phyloP scores from a whole-genome alignment of 2,329 filamentous ascomycete genomes.

The Aureobasidium pullulans region DNA sequence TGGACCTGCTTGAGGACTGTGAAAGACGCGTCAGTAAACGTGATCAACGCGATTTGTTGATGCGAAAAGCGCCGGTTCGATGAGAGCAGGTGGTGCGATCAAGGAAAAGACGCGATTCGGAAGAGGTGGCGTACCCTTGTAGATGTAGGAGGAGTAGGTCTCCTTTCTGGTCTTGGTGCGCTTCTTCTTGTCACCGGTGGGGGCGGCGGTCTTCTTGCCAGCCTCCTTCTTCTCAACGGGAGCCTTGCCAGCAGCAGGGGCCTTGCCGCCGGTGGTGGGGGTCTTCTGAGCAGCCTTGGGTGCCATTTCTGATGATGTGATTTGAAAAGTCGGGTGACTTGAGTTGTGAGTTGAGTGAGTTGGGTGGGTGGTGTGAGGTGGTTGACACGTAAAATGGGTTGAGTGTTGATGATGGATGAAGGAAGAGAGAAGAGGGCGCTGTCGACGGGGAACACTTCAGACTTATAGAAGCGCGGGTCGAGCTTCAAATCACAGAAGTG shows the following conservation, averaged over 20 bases:
- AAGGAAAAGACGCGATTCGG: slow-evolving; percentile 16
- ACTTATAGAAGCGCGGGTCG: slow-evolving; percentile 16
- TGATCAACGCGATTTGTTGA: slow-evolving; percentile 9
- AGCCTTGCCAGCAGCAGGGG: slow-evolving; percentile 61
- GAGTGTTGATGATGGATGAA: slow-evolving; percentile 28
- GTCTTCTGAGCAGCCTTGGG: slow-evolving; percentile 99
- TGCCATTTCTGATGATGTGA: slow-evolving; percentile 65
- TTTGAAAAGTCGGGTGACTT: slow-evolving; percentile 22
- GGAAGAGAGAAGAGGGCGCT: slow-evolving; percentile 31
- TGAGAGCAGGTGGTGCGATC: slow-evolving; percentile 17
- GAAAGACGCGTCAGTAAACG: slow-evolving; percentile 32
- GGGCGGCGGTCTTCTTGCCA: slow-evolving; percentile 94
- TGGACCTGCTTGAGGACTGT: slow-evolving; percentile 97
- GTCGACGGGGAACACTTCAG: slow-evolving; percentile 30
- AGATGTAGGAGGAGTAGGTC: slow-evolving; percentile 99
- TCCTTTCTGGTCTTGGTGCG: slow-evolving; percentile 99
- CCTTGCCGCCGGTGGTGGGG: slow-evolving; percentile 88
- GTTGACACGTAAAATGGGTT: slow-evolving; percentile 22
- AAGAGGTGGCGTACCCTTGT: slow-evolving; percentile 67
- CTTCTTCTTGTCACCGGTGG: slow-evolving; percentile 99
- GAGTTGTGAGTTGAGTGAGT: slow-evolving; percentile 23
- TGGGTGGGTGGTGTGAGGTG: slow-evolving; percentile 23
- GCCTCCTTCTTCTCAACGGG: slow-evolving; percentile 99
- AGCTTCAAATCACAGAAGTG: background rate
- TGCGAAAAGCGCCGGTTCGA: slow-evolving; percentile 11